phyloP scores from a whole-genome alignment of 2,329 filamentous ascomycete species.

The Colletotrichum tropicale region DNA sequence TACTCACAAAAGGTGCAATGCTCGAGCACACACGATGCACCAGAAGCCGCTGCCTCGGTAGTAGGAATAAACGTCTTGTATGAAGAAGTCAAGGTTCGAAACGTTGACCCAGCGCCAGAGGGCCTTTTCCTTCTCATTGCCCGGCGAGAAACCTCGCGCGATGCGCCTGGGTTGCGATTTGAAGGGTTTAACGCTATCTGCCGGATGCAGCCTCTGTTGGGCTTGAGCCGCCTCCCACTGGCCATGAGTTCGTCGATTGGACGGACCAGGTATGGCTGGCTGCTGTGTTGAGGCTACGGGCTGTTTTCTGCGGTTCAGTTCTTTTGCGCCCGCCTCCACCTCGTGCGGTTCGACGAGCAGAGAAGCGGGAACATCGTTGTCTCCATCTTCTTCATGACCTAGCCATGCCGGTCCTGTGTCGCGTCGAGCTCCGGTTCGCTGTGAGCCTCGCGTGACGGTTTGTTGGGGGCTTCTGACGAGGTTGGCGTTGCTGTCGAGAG shows the following conservation, averaged over 20 bases:
- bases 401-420: slow-evolving; percentile 30
- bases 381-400: slow-evolving; percentile 51
- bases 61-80: slow-evolving; percentile 85
- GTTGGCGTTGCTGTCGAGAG: slow-evolving; percentile 40
- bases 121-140: slow-evolving; percentile 70
- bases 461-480: slow-evolving; percentile 11
- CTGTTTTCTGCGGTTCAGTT: not conserved
- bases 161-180: slow-evolving; percentile 31
- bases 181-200: slow-evolving; percentile 31
- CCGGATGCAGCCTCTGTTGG: slow-evolving; percentile 55
- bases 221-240: slow-evolving; percentile 61
- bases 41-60: slow-evolving; percentile 83
- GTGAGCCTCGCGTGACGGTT: not conserved
- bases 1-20: slow-evolving; percentile 74
- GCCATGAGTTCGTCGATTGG: slow-evolving; percentile 47
- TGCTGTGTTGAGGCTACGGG: not conserved
- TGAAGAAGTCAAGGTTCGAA: slow-evolving; percentile 85
- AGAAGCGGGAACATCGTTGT: slow-evolving; percentile 69
- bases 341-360: slow-evolving; percentile 61
- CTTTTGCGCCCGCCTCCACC: not conserved
- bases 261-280: slow-evolving; percentile 41
- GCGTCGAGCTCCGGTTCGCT: not conserved
- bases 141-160: slow-evolving; percentile 30
- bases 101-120: slow-evolving; percentile 95
- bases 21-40: slow-evolving; percentile 78